phyloP scores from a whole-genome alignment of 306 rosid species.

The Quercus parvula region DNA sequence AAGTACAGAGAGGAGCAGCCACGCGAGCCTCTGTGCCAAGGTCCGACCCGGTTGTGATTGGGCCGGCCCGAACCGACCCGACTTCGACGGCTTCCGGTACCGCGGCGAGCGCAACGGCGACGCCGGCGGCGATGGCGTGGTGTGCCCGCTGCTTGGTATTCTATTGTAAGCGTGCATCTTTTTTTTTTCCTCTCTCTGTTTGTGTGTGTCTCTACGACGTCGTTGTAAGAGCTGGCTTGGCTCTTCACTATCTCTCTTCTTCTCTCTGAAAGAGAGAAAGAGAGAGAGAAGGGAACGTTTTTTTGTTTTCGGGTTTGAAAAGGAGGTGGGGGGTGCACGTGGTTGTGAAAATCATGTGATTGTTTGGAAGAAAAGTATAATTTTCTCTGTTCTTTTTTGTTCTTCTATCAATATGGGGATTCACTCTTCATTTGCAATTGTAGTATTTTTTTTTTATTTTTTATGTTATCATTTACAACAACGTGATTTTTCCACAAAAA shows the following conservation, averaged over 20 bases:
- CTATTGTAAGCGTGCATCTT: constrained; percentile 79
- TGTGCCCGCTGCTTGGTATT: constrained; percentile 92
- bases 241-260: neutral
- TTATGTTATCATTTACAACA: no score
- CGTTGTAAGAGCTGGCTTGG: neutral
- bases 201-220: neutral
- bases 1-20: constrained; percentile 67
- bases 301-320: no score
- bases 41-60: constrained; percentile 55
- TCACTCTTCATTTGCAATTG: no score
- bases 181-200: neutral
- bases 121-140: constrained; percentile 83
- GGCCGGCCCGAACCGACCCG: constrained; percentile 33
- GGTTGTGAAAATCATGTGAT: no score
- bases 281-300: neutral
- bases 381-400: no score
- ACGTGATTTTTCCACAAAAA: no score
- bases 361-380: no score
- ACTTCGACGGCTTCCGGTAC: constrained; percentile 36
- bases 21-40: constrained; percentile 55
- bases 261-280: constrained; percentile 3
- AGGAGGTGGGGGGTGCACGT: no score
- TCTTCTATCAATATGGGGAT: no score
- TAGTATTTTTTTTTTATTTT: no score
- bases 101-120: constrained; percentile 92